Evolutionary conservation across 2,329 filamentous ascomycete genomes (phyloP).

Genomic region (Aspergillus quadrilineatus): DNA sequence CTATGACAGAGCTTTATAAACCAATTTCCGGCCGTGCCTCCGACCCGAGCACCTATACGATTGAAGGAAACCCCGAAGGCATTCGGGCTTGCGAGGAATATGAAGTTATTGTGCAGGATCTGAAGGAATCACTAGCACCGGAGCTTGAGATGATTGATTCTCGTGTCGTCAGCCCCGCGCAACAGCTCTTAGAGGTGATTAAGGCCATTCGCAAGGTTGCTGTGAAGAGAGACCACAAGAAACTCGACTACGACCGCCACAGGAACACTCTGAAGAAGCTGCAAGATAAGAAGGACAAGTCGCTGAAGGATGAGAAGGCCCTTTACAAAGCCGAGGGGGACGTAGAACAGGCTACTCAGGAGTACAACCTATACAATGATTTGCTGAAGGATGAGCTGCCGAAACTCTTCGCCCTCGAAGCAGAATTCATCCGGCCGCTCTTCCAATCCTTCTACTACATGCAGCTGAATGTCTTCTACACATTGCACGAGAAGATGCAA

Average conservation of each 20-base stretch:
- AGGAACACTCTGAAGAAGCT: conserved; percentile 83
- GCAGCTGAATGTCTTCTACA: conserved; percentile 99
- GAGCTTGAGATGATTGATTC: conserved; percentile 98
- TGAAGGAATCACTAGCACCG: conserved; percentile 82
- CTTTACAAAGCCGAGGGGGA: conserved; percentile 94
- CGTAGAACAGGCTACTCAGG: conserved; percentile 85
- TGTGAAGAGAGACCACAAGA: conserved; percentile 92
- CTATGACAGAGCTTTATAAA: conserved; percentile 95
- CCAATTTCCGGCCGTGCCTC: conserved; percentile 95
- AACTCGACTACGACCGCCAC: conserved; percentile 92
- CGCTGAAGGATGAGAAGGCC: conserved; percentile 93
- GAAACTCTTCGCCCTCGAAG: conserved; percentile 83
- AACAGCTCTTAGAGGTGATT: conserved; percentile 90
- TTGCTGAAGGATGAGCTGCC: conserved; percentile 94
- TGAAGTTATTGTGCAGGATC: conserved; percentile 81
- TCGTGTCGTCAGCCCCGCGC: conserved; percentile 85
- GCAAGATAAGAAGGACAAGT: conserved; percentile 96
- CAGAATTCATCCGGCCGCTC: conserved; percentile 91
- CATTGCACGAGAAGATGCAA: conserved; percentile 97
- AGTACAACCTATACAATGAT: conserved; percentile 98
- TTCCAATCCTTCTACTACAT: conserved; percentile 99
- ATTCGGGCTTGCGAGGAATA: conserved; percentile 97
- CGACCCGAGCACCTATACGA: conserved; percentile 78
- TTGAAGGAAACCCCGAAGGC: conserved; percentile 86
- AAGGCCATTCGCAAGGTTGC: conserved; percentile 90